These are phyloP conservation scores for Trametes maxima DNA, from an alignment of 768 basidiomycete species.

Conservation along the genomic window DNA sequence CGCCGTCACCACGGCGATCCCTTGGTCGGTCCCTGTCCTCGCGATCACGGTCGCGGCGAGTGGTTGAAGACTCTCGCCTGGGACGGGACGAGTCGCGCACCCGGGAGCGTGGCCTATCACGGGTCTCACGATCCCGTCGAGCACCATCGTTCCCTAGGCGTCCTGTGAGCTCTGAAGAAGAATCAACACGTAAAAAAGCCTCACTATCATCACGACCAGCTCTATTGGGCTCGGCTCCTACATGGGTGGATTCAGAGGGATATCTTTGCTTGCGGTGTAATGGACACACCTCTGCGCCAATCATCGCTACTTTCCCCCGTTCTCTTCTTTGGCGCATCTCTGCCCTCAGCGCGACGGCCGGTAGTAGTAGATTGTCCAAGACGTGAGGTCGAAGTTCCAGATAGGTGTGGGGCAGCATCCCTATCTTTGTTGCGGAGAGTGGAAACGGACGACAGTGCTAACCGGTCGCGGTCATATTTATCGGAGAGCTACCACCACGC, in stretches of 20 bases:
- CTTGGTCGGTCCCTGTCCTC: conserved; percentile 35
- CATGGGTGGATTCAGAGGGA: not conserved
- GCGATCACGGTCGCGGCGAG: conserved; percentile 40
- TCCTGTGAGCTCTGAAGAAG: not conserved
- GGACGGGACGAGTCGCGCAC: conserved; percentile 63
- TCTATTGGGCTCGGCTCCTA: conserved; percentile 54
- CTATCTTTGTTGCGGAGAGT: conserved; percentile 65
- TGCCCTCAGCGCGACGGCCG: conserved; percentile 57
- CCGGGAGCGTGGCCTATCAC: conserved; percentile 66
- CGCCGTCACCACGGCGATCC: conserved; percentile 33
- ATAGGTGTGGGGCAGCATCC: conserved; percentile 64
- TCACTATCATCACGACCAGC: conserved; percentile 65
- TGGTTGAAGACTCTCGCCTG: conserved; percentile 57
- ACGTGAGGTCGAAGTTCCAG: conserved; percentile 44
- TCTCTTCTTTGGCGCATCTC: conserved; percentile 67
- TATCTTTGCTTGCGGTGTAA: not conserved
- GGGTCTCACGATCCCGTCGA: conserved; percentile 63
- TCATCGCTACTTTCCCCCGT: conserved; percentile 77
- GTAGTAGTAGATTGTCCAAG: conserved; percentile 38
- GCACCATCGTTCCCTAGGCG: conserved; percentile 51
- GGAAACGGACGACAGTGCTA: conserved; percentile 51
- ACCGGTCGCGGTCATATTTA: conserved; percentile 83
- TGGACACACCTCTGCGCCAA: conserved; percentile 75
- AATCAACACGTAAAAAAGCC: conserved; percentile 17
- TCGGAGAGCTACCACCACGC: conserved; percentile 69